phyloP scores from a whole-genome alignment of 768 basidiomycete species.

The Lactarius sanguifluus region DNA sequence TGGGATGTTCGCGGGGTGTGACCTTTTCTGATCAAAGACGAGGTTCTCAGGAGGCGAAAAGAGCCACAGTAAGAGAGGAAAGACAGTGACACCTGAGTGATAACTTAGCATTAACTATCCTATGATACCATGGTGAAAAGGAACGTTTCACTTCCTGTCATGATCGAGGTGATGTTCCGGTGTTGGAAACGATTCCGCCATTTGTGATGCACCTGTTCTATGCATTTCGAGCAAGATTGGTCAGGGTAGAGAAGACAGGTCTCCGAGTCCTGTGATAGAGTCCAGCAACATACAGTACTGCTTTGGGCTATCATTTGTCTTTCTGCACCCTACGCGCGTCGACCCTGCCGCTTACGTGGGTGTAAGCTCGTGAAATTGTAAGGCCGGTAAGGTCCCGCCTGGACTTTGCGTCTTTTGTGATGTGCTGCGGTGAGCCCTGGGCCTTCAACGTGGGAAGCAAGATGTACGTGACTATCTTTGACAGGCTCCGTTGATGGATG shows the following conservation, averaged over 20 bases:
- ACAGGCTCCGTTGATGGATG: neutral
- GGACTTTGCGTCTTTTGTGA: neutral
- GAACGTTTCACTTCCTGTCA: neutral
- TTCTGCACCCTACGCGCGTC: neutral
- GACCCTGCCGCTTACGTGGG: neutral
- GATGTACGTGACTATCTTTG: neutral
- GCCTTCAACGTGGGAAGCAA: neutral
- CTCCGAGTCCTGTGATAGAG: neutral
- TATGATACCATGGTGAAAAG: neutral
- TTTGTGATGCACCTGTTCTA: too few species aligned
- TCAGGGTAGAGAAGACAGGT: neutral
- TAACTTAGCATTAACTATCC: too few species aligned
- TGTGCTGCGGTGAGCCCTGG: neutral
- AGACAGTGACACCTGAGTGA: neutral
- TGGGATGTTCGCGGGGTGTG: neutral
- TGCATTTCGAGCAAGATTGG: neutral
- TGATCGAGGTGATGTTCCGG: constrained; percentile 1
- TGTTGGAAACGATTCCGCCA: neutral
- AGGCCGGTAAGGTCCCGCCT: neutral
- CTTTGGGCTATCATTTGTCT: neutral
- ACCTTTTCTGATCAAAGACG: neutral
- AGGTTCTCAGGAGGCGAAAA: neutral
- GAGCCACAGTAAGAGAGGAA: constrained; percentile 8
- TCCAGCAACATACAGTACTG: neutral
- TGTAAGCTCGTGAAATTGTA: neutral